Percentiles rank a stretch among this genome's conserved stretches.
Evolutionary conservation across 2,329 filamentous ascomycete genomes (phyloP).

Genomic region (Orbilia brochopaga): DNA sequence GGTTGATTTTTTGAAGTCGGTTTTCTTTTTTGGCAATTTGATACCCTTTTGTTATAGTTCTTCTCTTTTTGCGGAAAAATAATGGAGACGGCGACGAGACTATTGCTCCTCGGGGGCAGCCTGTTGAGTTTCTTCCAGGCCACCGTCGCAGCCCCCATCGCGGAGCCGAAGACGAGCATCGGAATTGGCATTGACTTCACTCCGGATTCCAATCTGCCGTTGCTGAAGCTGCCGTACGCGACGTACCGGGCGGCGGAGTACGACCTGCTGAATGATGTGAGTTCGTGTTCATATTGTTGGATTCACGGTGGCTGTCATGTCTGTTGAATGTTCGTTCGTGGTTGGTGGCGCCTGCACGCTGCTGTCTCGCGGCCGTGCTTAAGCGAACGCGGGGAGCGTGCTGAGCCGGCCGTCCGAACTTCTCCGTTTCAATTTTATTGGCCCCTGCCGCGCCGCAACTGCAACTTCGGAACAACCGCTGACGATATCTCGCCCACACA

Average conservation of each 20-base stretch:
- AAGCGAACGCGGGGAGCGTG: neutral
- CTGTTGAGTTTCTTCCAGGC: constrained; percentile 25
- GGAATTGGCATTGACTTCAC: constrained; percentile 52
- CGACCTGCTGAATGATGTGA: constrained; percentile 56
- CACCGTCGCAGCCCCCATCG: constrained; percentile 21
- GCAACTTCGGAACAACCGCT: constrained; percentile 2
- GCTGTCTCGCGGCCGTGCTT: neutral
- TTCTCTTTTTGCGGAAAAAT: constrained; percentile 14
- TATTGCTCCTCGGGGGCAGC: constrained; percentile 26
- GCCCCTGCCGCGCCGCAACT: neutral
- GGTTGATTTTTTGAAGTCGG: constrained; percentile 12
- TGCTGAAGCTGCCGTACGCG: constrained; percentile 57
- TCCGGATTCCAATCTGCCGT: constrained; percentile 54
- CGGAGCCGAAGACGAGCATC: constrained; percentile 20
- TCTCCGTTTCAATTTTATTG: neutral
- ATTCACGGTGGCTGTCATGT: no score
- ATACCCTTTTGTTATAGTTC: constrained; percentile 2
- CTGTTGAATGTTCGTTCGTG: neutral
- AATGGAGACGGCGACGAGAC: constrained; percentile 22
- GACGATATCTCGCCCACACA: constrained; percentile 26
- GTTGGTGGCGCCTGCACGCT: constrained; percentile 1
- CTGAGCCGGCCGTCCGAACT: neutral
- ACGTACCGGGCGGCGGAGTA: constrained; percentile 56
- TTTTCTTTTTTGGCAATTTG: constrained; percentile 2
- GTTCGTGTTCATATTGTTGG: constrained; percentile 6